Evolutionary conservation across 495 filamentous ascomycete genomes (phyloP), one percentile per base, ranked within the genome.

Genomic region (Neurospora pannonica): DNA sequence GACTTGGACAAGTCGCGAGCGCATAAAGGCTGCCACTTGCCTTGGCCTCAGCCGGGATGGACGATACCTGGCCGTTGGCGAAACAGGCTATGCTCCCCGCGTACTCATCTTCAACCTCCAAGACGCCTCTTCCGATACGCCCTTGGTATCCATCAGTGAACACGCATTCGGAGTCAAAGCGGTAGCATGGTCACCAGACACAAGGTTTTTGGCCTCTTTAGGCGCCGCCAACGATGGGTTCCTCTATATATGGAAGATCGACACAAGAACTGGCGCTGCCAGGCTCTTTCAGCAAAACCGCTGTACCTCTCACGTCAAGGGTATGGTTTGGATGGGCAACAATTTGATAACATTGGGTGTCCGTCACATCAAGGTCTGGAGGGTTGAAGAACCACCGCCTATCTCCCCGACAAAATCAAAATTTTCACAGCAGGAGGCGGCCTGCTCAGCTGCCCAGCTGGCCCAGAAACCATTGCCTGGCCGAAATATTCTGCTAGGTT

Each of bases 21-120:
- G 94, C 74, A 92, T 97, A 79, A 97, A 97, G 82, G 94, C 95
- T n/a, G 93, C 94, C 2, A 97, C 94, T n/a, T 97, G 94, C 83
- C 88, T 98, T 36, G 92, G 92, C 24, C 90, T 99, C 72, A 98
- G 94, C 81, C 92, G 90, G 5, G 93, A 97, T 87, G 96, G 94
- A 62, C 91, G 89, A 74, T 94, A 93, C 79, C 87, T 99, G 48
- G 96, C 97, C 36, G 91, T 98, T 38, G 96, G 96, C 80, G 96
- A 99, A 90, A 97, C 94, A 36, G 96, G 96, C 70, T 97, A 98
- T 82, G 93, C 92, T 74, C 96, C 96, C 9, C 88, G 97, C 67
- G 93, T 98, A 5, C 87, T 98, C 67, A 90, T 99, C 43, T 99
- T 97, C 83, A 93, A 89, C 48, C 91, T 94, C 10, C 87, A 90